Conservation (phyloP, 2,329 filamentous ascomycete genomes). For the Colletotrichum melonis region DNA sequence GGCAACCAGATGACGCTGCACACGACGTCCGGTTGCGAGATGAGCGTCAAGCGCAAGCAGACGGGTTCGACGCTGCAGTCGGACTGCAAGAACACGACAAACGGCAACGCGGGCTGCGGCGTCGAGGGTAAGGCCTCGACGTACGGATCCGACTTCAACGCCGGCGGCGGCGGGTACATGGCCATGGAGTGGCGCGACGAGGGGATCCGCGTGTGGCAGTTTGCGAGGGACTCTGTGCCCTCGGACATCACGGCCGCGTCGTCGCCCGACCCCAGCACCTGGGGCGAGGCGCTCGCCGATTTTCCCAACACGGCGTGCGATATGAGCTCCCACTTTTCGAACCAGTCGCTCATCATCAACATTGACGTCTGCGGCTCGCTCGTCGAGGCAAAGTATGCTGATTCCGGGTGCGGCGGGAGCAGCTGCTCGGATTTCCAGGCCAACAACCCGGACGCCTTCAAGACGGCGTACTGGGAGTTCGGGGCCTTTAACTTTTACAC, state of each 20-base stretch:
- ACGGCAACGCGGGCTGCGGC: conserved; percentile 68
- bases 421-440: conserved; percentile 70
- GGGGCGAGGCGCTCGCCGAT: conserved; percentile 72
- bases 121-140: conserved; percentile 56
- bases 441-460: conserved; percentile 65
- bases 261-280: conserved; percentile 69
- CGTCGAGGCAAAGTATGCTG: conserved; percentile 58
- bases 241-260: conserved; percentile 58
- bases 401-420: conserved; percentile 55
- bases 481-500: conserved; percentile 69
- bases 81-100: conserved; percentile 63
- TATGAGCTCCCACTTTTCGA: conserved; percentile 69
- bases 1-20: conserved; percentile 72
- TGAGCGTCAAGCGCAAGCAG: conserved; percentile 65
- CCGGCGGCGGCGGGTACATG: conserved; percentile 66
- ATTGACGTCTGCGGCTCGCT: conserved; percentile 73
- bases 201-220: conserved; percentile 74
- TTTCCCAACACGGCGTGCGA: conserved; percentile 73
- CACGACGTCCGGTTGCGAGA: conserved; percentile 63
- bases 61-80: conserved; percentile 54
- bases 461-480: conserved; percentile 74
- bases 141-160: conserved; percentile 65
- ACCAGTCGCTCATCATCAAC: conserved; percentile 74
- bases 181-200: conserved; percentile 70
- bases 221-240: conserved; percentile 59